Evolutionary conservation across 2,329 filamentous ascomycete species (phyloP), one percentile per base, ranked within the genome.

Genomic region (Neonectria coccinea): DNA sequence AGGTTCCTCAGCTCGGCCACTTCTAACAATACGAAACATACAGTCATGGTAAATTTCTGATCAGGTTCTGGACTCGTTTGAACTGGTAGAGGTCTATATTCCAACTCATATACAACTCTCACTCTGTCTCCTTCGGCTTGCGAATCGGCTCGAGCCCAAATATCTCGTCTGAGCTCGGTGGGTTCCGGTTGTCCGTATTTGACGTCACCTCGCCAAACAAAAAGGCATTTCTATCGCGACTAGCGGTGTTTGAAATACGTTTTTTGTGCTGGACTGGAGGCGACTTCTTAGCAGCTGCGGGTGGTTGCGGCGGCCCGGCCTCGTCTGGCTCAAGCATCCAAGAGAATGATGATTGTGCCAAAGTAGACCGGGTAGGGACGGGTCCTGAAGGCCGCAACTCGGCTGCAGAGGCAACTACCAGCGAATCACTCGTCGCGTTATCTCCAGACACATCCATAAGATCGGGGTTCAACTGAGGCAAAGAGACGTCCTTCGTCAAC

Each of bases 331-430:
- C 89, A 2, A 94, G 82, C 91, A 94, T 94, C 90, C 90, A 93
- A 1, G 91, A 89, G 76, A 93, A 94, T 4, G 89, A 91, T 8
- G 91, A 93, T 69, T 92, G 90, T 1, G 90, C 90, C 36, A 93
- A 83, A 0, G 85, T 88, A 4, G 90, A 91, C 22, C 90, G 85
- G 20, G 88, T 88, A 0, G 87, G 88, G 16, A 88, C 84, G 2
- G 86, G 79, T 68, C 66, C 78, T 51, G 74, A 72, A 58, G 65
- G 77, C 4, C 71, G 69, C 45, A 61, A 41, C 18, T 58, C 53
- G n/a, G 41, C 54, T 16, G 67, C n/a, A 10, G 39, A 6, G 3
- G 25, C 14, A n/a, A 22, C 48, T 3, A 10, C 25, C 20, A 45
- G 16, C 14, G 59, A 54, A 18, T 60, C 56, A 7, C 48, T 47